Conservation (phyloP, 2,329 filamentous ascomycete species). For the Penicillium sp. region DNA sequence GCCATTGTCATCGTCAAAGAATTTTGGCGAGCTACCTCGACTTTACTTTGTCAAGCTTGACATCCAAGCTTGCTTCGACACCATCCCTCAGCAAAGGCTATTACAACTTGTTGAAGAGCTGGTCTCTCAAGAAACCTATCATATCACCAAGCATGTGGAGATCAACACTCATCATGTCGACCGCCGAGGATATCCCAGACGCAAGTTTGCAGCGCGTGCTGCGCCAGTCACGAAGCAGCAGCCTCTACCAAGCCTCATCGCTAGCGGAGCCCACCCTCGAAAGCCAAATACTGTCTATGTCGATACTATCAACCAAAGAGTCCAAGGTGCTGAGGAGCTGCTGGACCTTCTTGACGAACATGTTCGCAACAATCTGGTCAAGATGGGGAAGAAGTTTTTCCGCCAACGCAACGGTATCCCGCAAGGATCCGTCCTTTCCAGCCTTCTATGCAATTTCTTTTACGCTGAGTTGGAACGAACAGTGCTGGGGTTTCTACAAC, state of each 20-base stretch:
- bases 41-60: constrained; percentile 92
- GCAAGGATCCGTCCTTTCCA: constrained; percentile 85
- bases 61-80: constrained; percentile 89
- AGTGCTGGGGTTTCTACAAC: constrained; percentile 62
- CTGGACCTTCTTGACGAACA: constrained; percentile 71
- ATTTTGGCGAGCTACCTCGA: constrained; percentile 34
- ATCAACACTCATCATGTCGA: constrained; percentile 49
- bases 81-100: constrained; percentile 76
- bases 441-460: constrained; percentile 88
- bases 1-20: background rate
- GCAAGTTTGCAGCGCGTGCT: constrained; percentile 54
- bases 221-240: constrained; percentile 41
- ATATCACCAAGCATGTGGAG: constrained; percentile 69
- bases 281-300: constrained; percentile 70
- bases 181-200: constrained; percentile 25
- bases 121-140: constrained; percentile 60
- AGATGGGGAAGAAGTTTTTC: constrained; percentile 82
- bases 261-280: constrained; percentile 37
- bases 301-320: constrained; percentile 58
- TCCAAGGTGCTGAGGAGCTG: constrained; percentile 56
- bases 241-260: constrained; percentile 47
- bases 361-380: constrained; percentile 78
- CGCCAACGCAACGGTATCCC: constrained; percentile 85
- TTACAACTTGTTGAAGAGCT: constrained; percentile 59
- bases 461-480: constrained; percentile 79